Evolutionary conservation across 192 early-diverging fungal genomes (phyloP), one percentile per base, ranked within the genome.

Genomic region (Umbelopsis sp.): DNA sequence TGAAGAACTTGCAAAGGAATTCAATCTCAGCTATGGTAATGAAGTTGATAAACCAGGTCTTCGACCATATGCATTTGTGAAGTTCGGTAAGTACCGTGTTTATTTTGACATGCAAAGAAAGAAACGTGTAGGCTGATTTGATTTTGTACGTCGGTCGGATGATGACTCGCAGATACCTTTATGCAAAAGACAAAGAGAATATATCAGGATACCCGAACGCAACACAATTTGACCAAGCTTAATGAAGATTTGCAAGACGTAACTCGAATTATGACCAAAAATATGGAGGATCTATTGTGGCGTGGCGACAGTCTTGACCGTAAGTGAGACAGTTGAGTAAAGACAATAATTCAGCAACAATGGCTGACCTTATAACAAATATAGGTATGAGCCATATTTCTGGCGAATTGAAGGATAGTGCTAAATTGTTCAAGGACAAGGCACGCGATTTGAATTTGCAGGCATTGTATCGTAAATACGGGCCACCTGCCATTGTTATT

Each of bases 171-270:
- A 93, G 96, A 97, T 83, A 97, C 94, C 5, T 99, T 95, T 78
- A 99, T 99, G 79, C 97, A 99, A 83, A 97, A 99, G 76, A 95
- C 94, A 51, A 97, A 97, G 84, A 91, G 93, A 70, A 89, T 96
- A 68, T 99, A 96, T 83, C 94, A 97, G 79, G 96, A 99, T 81
- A 92, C 93, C 65, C 88, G 95, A 68, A 94, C 96, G 24, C 93
- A 96, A 79, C 85, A 89, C 50, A 97, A 99, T 77, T 71, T 99
- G 76, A 85, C 92, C 69, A 96, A 95, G 80, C 81, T 99, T 34
- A 96, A 97, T 78, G 95, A 97, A 69, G 97, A 99, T 80, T 81
- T 99, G 70, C 91, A 92, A 65, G 97, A 99, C 80, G 96, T 99
- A 4, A 94, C 94, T 34, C 87, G 95, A 71, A 99, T 99, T 65